phyloP scores from a whole-genome alignment of 2,329 filamentous ascomycete species.

The Fusarium denticulatum region DNA sequence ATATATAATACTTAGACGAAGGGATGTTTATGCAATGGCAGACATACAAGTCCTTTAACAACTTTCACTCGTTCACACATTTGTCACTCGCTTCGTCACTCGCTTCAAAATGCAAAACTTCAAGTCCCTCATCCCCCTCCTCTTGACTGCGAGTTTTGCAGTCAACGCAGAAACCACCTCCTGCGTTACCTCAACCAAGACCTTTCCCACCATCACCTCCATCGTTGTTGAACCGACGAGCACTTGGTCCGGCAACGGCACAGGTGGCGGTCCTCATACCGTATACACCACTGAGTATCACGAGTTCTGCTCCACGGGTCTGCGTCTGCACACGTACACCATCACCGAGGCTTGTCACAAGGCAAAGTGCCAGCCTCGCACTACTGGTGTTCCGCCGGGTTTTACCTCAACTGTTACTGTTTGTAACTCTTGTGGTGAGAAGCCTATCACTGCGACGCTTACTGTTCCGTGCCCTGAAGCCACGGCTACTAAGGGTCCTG shows the following conservation, averaged over 20 bases:
- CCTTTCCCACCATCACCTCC: neutral
- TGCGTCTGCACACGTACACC: neutral
- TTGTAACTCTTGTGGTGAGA: neutral
- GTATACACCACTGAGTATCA: neutral
- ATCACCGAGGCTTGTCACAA: neutral
- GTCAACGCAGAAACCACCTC: neutral
- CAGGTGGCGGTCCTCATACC: neutral
- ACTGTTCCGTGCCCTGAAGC: neutral
- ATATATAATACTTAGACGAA: neutral
- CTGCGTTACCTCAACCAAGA: neutral
- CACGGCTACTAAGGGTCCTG: neutral
- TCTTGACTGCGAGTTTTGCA: neutral
- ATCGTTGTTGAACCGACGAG: neutral
- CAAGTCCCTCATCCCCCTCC: neutral
- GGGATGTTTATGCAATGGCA: fast-evolving
- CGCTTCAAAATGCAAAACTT: neutral
- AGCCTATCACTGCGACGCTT: neutral
- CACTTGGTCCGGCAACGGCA: neutral
- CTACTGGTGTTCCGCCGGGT: neutral
- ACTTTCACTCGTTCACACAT: neutral
- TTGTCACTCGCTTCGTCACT: neutral
- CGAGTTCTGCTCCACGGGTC: neutral
- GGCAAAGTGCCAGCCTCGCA: neutral
- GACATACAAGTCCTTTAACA: neutral
- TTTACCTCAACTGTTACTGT: neutral